Conservation (phyloP, 257 asterid species). For the Verbena officinalis region DNA sequence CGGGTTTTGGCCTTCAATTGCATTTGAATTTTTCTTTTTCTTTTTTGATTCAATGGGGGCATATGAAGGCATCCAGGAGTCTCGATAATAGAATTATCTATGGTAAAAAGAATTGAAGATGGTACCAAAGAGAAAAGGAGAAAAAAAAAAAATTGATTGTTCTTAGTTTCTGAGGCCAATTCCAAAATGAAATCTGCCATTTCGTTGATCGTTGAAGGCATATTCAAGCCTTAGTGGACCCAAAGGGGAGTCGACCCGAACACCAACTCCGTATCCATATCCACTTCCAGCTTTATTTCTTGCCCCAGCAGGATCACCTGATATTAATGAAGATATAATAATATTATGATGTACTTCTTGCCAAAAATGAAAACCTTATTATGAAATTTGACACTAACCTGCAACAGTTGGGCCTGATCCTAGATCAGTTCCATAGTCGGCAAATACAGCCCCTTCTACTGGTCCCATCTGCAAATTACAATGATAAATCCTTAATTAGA, state of each 20-base stretch:
- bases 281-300: conserved; percentile 96
- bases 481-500: conserved; percentile 22
- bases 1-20: too few relatives aligned
- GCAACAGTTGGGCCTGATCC: conserved; percentile 88
- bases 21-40: too few relatives aligned
- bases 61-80: too few relatives aligned
- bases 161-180: conserved; percentile 78
- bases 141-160: not conserved
- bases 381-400: conserved; percentile 42
- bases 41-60: too few relatives aligned
- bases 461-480: conserved; percentile 70
- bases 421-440: conserved; percentile 96
- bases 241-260: conserved; percentile 89
- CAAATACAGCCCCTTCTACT: conserved; percentile 83
- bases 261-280: conserved; percentile 84
- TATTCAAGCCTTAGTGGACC: conserved; percentile 96
- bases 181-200: conserved; percentile 93
- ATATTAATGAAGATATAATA: not conserved
- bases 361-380: not conserved
- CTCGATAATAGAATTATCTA: too few relatives aligned
- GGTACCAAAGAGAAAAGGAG: too few relatives aligned
- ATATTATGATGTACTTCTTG: too few relatives aligned
- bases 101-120: too few relatives aligned
- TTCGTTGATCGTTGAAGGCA: conserved; percentile 79
- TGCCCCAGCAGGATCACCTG: conserved; percentile 98